These are phyloP conservation scores for Bodo saltans DNA, from an alignment of 78 protist genomes.

Conservation along the genomic window DNA sequence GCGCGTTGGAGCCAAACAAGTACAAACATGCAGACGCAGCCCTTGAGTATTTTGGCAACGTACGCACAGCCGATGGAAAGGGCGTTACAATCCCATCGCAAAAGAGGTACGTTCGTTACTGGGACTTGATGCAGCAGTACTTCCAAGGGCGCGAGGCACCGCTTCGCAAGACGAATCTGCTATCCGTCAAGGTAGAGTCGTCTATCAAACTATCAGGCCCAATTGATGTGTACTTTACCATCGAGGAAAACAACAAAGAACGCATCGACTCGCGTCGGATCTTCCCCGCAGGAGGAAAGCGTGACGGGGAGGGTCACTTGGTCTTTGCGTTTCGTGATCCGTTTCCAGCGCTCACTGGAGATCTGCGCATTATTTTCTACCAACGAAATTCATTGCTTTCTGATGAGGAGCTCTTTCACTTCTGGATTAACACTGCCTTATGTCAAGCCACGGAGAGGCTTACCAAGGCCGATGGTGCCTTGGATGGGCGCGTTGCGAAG, in stretches of 20 bases:
- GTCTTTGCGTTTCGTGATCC: not conserved
- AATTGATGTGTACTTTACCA: not conserved
- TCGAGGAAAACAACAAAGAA: not conserved
- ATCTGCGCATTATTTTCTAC: not conserved
- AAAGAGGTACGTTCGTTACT: slow-evolving; percentile 33
- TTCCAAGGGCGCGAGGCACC: too few species aligned
- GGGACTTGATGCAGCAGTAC: not conserved
- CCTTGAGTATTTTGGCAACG: slow-evolving; percentile 9
- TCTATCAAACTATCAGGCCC: too few species aligned
- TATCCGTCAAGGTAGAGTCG: too few species aligned
- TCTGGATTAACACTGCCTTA: slow-evolving; percentile 22
- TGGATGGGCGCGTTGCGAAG: too few species aligned
- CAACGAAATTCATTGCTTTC: not conserved
- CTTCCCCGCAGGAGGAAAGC: too few species aligned
- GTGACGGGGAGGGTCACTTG: not conserved
- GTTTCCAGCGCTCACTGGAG: not conserved
- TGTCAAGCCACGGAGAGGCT: not conserved
- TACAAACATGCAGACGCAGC: slow-evolving; percentile 23
- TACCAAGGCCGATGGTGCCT: too few species aligned
- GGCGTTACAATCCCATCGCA: slow-evolving; percentile 49
- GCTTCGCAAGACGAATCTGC: too few species aligned
- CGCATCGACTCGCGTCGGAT: not conserved
- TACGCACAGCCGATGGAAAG: slow-evolving; percentile 22
- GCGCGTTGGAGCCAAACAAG: not conserved
- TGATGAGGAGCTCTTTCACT: slow-evolving; percentile 24